Percentiles rank a stretch among this genome's conserved stretches.
These are phyloP conservation scores for Pichia pseudocactophila DNA, from an alignment of 805 yeast species.

Conservation along the genomic window DNA sequence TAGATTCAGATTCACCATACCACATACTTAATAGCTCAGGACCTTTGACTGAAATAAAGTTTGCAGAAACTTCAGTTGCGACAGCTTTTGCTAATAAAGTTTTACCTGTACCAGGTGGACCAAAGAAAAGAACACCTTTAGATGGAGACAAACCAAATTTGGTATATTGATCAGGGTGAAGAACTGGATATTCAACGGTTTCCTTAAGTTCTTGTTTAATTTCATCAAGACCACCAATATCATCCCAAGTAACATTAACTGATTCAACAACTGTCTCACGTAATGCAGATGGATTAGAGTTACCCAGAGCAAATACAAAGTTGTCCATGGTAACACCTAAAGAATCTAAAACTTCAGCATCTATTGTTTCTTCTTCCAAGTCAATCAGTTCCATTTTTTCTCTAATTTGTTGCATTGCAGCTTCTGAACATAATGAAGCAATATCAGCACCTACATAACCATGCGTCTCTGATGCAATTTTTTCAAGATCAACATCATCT, in stretches of 20 bases:
- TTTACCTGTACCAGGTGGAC: conserved; percentile 99
- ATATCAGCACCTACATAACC: conserved; percentile 99
- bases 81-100: conserved; percentile 97
- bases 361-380: conserved; percentile 91
- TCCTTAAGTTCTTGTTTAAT: conserved; percentile 96
- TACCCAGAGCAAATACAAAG: conserved; percentile 95
- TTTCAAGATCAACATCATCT: conserved; percentile 91
- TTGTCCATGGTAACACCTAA: conserved; percentile 98
- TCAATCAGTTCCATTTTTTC: conserved; percentile 98
- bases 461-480: conserved; percentile 94
- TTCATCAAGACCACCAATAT: conserved; percentile 95
- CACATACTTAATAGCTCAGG: conserved; percentile 97
- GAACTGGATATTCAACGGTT: conserved; percentile 97
- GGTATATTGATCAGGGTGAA: conserved; percentile 97
- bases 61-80: conserved; percentile 98
- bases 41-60: conserved; percentile 94
- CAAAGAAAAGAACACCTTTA: conserved; percentile 96
- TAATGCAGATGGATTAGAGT: conserved; percentile 96
- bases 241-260: conserved; percentile 98
- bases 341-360: conserved; percentile 92
- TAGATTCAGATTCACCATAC: conserved; percentile 98
- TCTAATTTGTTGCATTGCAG: conserved; percentile 99
- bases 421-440: conserved; percentile 98
- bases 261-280: conserved; percentile 99
- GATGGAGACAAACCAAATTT: conserved; percentile 97